Evolutionary conservation across 163 green algal genomes (phyloP).

Genomic region (Scenedesmus sp.): DNA sequence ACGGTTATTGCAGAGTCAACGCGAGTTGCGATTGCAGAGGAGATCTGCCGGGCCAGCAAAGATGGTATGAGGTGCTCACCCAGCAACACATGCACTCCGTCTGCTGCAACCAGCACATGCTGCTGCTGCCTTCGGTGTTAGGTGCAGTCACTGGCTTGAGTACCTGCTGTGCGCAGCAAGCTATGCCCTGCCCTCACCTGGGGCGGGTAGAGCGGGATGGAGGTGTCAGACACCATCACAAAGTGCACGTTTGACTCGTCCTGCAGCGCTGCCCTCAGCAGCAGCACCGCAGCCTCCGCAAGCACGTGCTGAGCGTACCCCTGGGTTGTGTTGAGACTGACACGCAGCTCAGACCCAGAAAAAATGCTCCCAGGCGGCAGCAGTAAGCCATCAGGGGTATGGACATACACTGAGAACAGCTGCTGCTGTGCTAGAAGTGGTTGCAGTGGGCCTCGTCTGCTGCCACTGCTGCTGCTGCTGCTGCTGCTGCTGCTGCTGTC

Average conservation of each 20-base stretch:
- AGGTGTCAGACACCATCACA: conserved; percentile 64
- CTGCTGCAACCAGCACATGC: too few species aligned
- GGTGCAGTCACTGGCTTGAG: background rate
- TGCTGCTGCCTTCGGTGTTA: background rate
- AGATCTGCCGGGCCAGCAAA: too few species aligned
- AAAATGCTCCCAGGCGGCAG: conserved; percentile 4
- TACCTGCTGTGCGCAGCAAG: background rate
- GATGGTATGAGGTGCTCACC: too few species aligned
- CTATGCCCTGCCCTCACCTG: background rate
- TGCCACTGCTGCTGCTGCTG: conserved; percentile 5
- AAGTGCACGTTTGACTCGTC: conserved; percentile 72
- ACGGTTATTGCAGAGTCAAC: background rate
- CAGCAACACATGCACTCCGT: too few species aligned
- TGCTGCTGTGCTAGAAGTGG: conserved; percentile 19
- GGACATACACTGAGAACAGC: conserved; percentile 37
- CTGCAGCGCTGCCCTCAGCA: conserved; percentile 68
- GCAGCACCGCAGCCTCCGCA: conserved; percentile 57
- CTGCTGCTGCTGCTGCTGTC: background rate
- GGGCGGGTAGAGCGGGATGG: conserved; percentile 71
- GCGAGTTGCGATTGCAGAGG: too few species aligned
- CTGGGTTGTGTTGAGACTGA: background rate
- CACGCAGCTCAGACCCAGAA: background rate
- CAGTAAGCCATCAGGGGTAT: background rate
- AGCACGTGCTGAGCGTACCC: conserved; percentile 39
- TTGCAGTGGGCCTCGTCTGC: background rate